A percentile compares a stretch with the other conserved stretches of the same genome.
Conservation (phyloP, 805 yeast genomes). For the Saccharomycopsis babjevae region DNA sequence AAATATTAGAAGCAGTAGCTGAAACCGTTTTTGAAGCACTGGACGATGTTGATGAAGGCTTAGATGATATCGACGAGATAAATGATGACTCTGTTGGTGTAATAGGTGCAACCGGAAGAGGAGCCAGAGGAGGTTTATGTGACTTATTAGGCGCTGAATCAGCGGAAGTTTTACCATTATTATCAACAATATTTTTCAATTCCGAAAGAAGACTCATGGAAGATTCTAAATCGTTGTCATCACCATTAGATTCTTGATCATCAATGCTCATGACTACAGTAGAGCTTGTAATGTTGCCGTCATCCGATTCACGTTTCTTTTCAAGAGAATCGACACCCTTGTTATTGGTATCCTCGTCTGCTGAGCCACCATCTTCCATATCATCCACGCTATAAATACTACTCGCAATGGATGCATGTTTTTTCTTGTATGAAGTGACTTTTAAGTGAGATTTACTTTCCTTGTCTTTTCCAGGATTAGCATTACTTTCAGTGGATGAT, state of each 20-base stretch:
- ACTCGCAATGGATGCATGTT: conserved; percentile 14
- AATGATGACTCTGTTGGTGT: background rate
- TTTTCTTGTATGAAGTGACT: background rate
- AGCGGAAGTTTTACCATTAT: background rate
- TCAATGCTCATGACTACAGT: background rate
- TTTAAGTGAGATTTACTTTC: background rate
- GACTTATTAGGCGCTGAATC: background rate
- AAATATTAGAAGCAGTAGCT: background rate
- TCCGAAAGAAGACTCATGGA: background rate
- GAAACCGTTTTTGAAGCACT: background rate
- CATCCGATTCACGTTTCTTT: background rate
- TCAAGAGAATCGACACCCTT: background rate
- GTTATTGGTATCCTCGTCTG: background rate
- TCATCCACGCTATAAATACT: conserved; percentile 15
- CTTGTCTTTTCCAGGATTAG: background rate
- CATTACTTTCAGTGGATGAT: too few species aligned
- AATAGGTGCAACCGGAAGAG: background rate
- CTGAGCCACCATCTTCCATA: conserved; percentile 4
- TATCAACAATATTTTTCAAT: background rate
- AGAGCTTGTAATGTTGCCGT: background rate
- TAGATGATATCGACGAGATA: background rate
- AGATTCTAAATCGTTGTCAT: conserved; percentile 9
- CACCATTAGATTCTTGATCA: background rate
- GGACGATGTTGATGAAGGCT: background rate
- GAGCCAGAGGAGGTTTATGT: background rate